A percentile compares a stretch with the other conserved stretches of the same genome.
These are phyloP conservation scores for Hordeum vulgare DNA, from an alignment of 176 grass and related monocot genomes.

Conservation along the genomic window MorexV3_pseudomolecules_assembly NC_058520.1:600912074-600912573, in stretches of 20 bases:
- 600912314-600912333: background rate
- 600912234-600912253: background rate
- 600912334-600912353: background rate
- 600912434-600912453: background rate
- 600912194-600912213: slow-evolving; percentile 25
- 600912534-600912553: background rate
- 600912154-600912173: slow-evolving; percentile 44
- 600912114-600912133: slow-evolving; percentile 41
- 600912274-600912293: background rate
- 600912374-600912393: background rate
- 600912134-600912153: slow-evolving; percentile 44
- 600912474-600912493: too few species aligned
- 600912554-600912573: background rate
- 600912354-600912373: background rate
- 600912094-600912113: slow-evolving; percentile 31
- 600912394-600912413: background rate
- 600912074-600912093: slow-evolving; percentile 24
- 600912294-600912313: background rate
- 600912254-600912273: background rate
- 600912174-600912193: slow-evolving; percentile 35
- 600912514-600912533: background rate
- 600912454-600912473: background rate
- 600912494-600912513: too few species aligned
- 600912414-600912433: background rate
- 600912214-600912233: background rate